Conservation (phyloP, 2,329 filamentous ascomycete species). For the Alternaria burnsii region DNA sequence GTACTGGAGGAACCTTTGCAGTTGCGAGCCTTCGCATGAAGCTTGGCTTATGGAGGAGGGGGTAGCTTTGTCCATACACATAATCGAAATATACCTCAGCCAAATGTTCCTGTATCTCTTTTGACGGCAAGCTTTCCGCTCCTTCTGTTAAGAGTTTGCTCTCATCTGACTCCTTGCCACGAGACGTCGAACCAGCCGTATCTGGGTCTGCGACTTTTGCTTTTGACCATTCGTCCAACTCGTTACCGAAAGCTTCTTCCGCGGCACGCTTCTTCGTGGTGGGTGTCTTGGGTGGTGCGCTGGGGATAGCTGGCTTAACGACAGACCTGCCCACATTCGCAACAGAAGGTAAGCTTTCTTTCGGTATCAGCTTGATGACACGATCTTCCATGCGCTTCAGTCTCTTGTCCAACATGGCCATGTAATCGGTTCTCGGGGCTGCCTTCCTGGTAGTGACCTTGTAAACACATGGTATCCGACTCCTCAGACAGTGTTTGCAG, state of each 20-base stretch:
- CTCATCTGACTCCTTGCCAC: constrained; percentile 69
- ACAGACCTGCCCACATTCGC: constrained; percentile 77
- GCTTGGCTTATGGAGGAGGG: constrained; percentile 93
- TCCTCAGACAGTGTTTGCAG: constrained; percentile 94
- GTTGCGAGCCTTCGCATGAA: constrained; percentile 89
- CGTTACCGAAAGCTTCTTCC: constrained; percentile 85
- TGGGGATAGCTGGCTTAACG: constrained; percentile 79
- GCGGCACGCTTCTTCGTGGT: constrained; percentile 79
- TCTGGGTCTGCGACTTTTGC: constrained; percentile 61
- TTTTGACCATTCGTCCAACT: constrained; percentile 82
- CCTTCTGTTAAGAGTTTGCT: constrained; percentile 82
- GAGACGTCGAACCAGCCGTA: constrained; percentile 59
- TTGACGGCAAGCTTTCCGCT: constrained; percentile 79
- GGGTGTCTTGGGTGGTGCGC: constrained; percentile 63
- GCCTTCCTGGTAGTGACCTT: constrained; percentile 96
- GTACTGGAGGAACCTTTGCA: constrained; percentile 83
- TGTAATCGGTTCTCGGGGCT: constrained; percentile 94
- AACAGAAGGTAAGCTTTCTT: constrained; percentile 76
- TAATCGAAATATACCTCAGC: constrained; percentile 96
- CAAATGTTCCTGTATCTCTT: constrained; percentile 91
- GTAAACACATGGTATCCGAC: constrained; percentile 94
- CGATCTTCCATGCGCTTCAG: constrained; percentile 97
- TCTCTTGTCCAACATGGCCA: constrained; percentile 98
- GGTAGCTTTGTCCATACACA: constrained; percentile 94
- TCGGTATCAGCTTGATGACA: constrained; percentile 94